Evolutionary conservation across 2,329 filamentous ascomycete species (phyloP), one percentile per base, ranked within the genome.

Genomic region (Aspergillus sp.): DNA sequence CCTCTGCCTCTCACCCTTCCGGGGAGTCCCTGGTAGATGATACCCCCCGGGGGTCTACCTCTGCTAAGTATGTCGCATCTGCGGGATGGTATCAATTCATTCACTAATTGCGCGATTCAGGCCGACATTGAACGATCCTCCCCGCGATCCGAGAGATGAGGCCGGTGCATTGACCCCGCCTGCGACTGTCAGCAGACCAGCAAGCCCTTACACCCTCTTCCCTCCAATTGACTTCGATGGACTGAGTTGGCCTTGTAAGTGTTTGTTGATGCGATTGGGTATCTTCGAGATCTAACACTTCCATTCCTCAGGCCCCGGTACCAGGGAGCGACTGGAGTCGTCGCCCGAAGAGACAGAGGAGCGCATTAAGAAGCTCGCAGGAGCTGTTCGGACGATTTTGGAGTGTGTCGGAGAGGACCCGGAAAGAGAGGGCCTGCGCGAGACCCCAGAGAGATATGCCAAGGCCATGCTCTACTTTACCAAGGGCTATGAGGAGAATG

Each of bases 391-490:
- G 55, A 89, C 86, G 0, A 86, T 89, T 44, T 73, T 89, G 15
- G 86, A 88, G 71, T 88, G 86, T 65, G 82, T 89, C 19, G 86
- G 86, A 51, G 86, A 89, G 69, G 86, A 89, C 65, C 85, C 86
- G 0, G 83, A 87, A 61, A 80, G 86, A 53, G 86, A 88, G 70
- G 86, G 86, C 3, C 76, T 89, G 56, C 79, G 82, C n/a, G 82
- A 83, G 53, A 88, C 86, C 0, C 95, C 95, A 0, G 87, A 90
- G 71, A 86, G 95, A 63, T 99, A 98, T 75, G 94, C 95, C 50
- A 95, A 96, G 78, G 95, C 95, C 13, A 88, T 99, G 85, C 86
- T 98, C 64, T 96, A 90, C 81, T 92, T 99, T 77, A 99, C 95
- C 5, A 92, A 96, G 76, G 95, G 95, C 47, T 99, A 99, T 75